Percentiles rank a stretch among this genome's conserved stretches.
Evolutionary conservation across 768 basidiomycete genomes (phyloP).

Genomic region (Gautieria morchelliformis): DNA sequence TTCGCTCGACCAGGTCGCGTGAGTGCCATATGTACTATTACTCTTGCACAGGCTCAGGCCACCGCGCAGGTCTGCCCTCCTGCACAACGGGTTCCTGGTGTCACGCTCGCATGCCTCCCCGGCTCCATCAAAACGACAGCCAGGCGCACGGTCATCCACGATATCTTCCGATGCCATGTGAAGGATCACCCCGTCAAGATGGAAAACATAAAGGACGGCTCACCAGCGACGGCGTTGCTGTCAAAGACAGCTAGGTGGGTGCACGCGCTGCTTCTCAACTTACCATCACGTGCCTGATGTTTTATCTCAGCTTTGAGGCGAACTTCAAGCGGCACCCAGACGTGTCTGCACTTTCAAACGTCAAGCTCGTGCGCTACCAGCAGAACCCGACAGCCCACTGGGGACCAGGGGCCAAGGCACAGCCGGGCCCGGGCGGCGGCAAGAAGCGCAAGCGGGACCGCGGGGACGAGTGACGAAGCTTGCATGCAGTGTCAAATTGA

Average conservation of each 20-base stretch:
- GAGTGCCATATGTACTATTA: slow-evolving; percentile 23
- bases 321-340: slow-evolving; percentile 70
- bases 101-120: slow-evolving; percentile 87
- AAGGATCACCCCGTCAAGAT: slow-evolving; percentile 73
- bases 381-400: slow-evolving; percentile 86
- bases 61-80: slow-evolving; percentile 64
- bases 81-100: slow-evolving; percentile 75
- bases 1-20: slow-evolving; percentile 67
- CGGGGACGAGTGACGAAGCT: slow-evolving; percentile 8
- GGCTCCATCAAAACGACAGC: slow-evolving; percentile 92
- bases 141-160: slow-evolving; percentile 57
- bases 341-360: slow-evolving; percentile 46
- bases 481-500: neutral
- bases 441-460: slow-evolving; percentile 24
- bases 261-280: too few relatives aligned
- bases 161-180: slow-evolving; percentile 80
- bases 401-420: slow-evolving; percentile 76
- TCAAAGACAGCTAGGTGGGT: slow-evolving; percentile 56
- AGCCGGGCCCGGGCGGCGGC: slow-evolving; percentile 18
- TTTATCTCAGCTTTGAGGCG: slow-evolving; percentile 40
- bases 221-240: slow-evolving; percentile 64
- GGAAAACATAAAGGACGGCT: slow-evolving; percentile 68
- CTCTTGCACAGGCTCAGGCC: neutral
- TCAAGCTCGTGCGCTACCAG: slow-evolving; percentile 84
- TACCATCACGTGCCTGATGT: too few relatives aligned